Evolutionary conservation across 331 rosid genomes (phyloP).

Genomic region (Rhamnella rubrinervis): DNA sequence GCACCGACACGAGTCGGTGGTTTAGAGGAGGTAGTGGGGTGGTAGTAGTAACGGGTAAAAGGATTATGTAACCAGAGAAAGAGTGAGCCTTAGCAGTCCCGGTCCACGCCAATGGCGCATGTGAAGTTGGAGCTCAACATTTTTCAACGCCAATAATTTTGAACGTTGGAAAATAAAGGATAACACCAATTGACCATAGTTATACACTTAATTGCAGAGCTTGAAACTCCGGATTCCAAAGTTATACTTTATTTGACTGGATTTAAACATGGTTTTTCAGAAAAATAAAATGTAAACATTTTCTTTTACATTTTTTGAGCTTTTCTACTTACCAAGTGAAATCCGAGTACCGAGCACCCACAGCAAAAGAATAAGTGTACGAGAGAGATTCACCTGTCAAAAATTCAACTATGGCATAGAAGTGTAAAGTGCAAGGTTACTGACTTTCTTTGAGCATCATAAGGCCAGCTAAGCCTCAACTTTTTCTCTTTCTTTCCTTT

Average conservation of each 20-base stretch:
- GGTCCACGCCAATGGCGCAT: no score
- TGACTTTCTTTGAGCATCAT: constrained; percentile 1
- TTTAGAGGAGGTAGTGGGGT: not conserved
- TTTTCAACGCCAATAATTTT: no score
- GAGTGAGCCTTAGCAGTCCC: no score
- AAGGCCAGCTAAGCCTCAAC: not conserved
- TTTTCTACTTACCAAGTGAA: not conserved
- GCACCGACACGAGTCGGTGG: constrained; percentile 44
- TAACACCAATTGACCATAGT: not conserved
- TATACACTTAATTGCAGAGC: not conserved
- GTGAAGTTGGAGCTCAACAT: no score
- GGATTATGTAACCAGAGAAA: no score
- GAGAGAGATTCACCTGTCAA: not conserved
- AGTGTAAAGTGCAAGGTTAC: constrained; percentile 5
- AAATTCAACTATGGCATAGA: not conserved
- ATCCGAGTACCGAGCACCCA: not conserved
- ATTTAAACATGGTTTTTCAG: not conserved
- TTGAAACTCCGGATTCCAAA: constrained; percentile 5
- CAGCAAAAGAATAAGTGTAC: no score
- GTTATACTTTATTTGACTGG: not conserved
- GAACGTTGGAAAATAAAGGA: no score
- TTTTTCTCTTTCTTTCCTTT: no score
- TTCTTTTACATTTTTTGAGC: no score
- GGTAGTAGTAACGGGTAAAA: not conserved
- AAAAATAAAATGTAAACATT: no score